Base-by-base conservation (phyloP, 306 rosid genomes). In the Dryas alaskensis region DNA sequence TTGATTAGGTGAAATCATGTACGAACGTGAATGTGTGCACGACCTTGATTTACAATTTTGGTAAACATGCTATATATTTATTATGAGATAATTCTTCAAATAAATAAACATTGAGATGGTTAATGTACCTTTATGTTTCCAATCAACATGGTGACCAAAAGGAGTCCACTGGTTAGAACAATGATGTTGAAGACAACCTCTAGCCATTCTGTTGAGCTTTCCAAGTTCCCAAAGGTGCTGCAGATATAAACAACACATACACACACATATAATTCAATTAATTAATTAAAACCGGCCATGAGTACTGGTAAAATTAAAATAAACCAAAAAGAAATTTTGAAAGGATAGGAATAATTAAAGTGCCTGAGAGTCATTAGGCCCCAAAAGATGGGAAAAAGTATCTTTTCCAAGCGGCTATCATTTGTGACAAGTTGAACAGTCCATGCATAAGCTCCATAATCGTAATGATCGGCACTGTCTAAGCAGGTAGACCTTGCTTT, bases 361-460 rank as follows among this genome's bases (percentile, higher is more conserved):
- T 81, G 84, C 98, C 98, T 91, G 19, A 93, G 96, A 78, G 98
- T 93, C 98, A 93, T 93, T 40, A 93, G 88, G 74, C 96, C 98
- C 96, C 96, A 93, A 75, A 91, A 93, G 83, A 91, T 86, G 49
- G 97, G 98, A 48, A 91, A 87, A 19, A 93, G 92, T 17, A 93
- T 91, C 75, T 93, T 93, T 50, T 93, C 97, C 72, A 91, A 81
- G 54, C 97, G 86, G 61, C 83, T 93, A 50, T 80, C 85, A 44
- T 93, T 89, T 17, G 92, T 79, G 49, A 93, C 88, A 6, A 91
- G 96, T 75, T 93, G 98, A 78, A 93, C 91, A 58, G 89, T 86
- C 98, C 98, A 93, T 79, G 78, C 63, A 73, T 85, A 93, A 75
- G 81, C 88, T 72, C 98, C 98, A 79, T 89, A 94, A 10, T 88